A percentile compares a stretch with the other conserved stretches of the same genome.
Evolutionary conservation across 106 monocot genomes (phyloP).

Genomic region (Acorus gramineus): DNA sequence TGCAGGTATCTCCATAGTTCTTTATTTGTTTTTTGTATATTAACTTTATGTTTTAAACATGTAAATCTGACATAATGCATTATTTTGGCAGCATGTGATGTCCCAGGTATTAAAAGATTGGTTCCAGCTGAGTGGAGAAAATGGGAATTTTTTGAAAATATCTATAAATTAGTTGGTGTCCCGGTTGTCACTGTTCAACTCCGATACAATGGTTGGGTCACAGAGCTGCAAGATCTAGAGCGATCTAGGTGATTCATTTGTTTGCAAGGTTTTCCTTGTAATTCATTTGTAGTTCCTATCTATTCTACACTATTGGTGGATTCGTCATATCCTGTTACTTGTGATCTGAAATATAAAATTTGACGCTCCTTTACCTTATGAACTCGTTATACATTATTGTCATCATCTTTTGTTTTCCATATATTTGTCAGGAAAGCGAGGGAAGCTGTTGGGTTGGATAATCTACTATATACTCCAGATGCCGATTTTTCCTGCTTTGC

Average conservation of each 20-base stretch:
- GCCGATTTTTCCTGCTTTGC: conserved; percentile 98
- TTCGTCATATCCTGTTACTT: too few species aligned
- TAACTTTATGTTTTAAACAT: too few species aligned
- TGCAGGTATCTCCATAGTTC: conserved; percentile 47
- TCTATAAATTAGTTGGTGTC: conserved; percentile 87
- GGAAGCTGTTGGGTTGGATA: conserved; percentile 83
- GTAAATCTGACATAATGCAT: too few species aligned
- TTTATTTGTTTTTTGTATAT: not conserved
- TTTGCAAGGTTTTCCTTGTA: not conserved
- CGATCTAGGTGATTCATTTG: conserved; percentile 49
- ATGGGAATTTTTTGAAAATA: conserved; percentile 77
- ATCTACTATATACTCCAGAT: conserved; percentile 96
- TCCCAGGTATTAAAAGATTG: conserved; percentile 95
- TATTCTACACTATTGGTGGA: too few species aligned
- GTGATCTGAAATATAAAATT: too few species aligned
- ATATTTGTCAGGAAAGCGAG: conserved; percentile 52
- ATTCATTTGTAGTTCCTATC: too few species aligned
- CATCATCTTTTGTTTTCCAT: not conserved
- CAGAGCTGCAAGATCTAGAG: conserved; percentile 74
- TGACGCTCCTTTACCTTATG: not conserved
- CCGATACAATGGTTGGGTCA: conserved; percentile 94
- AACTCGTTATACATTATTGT: not conserved
- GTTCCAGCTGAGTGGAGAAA: conserved; percentile 84
- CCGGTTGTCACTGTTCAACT: conserved; percentile 98
- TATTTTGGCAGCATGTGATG: conserved; percentile 74